phyloP scores from a whole-genome alignment of 176 grass and related monocot species.

The Rhipidocladum racemiflorum region DNA sequence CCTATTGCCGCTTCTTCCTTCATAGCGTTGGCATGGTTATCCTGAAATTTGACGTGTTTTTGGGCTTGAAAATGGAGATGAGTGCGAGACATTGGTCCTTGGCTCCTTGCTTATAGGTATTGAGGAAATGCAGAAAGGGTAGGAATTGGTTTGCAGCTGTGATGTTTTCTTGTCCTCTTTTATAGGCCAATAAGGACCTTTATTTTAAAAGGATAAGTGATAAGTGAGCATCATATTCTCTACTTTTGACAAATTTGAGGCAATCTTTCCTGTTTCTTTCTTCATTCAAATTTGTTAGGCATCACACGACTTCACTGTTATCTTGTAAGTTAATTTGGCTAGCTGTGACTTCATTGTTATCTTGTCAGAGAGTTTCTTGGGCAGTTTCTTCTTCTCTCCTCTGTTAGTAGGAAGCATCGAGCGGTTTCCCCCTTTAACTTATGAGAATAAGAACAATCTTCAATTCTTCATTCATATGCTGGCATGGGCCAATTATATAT shows the following conservation, averaged over 20 bases:
- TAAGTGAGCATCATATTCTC: constrained; percentile 43
- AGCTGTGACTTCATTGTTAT: neutral
- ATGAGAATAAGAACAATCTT: neutral
- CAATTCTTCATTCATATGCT: neutral
- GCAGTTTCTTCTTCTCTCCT: neutral
- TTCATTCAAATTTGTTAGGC: constrained; percentile 37
- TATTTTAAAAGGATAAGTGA: constrained; percentile 15
- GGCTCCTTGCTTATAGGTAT: constrained; percentile 18
- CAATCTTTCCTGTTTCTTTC: neutral
- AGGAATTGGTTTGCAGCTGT: neutral
- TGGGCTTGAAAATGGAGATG: constrained; percentile 13
- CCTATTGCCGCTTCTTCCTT: constrained; percentile 30
- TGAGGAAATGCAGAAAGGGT: neutral
- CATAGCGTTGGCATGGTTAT: constrained; percentile 12
- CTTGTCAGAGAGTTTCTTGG: neutral
- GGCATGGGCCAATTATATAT: neutral
- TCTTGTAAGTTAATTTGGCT: neutral
- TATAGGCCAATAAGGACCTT: constrained; percentile 40
- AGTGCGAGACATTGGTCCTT: constrained; percentile 32
- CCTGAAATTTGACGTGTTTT: constrained; percentile 40
- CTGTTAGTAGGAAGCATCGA: neutral
- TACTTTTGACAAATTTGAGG: neutral
- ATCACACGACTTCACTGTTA: neutral
- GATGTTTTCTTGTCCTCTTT: constrained; percentile 33
- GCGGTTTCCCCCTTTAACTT: neutral